Percentiles rank a stretch among this genome's conserved stretches.
Conservation (phyloP, 2,329 filamentous ascomycete species). For the Scytalidium lignicola region DNA sequence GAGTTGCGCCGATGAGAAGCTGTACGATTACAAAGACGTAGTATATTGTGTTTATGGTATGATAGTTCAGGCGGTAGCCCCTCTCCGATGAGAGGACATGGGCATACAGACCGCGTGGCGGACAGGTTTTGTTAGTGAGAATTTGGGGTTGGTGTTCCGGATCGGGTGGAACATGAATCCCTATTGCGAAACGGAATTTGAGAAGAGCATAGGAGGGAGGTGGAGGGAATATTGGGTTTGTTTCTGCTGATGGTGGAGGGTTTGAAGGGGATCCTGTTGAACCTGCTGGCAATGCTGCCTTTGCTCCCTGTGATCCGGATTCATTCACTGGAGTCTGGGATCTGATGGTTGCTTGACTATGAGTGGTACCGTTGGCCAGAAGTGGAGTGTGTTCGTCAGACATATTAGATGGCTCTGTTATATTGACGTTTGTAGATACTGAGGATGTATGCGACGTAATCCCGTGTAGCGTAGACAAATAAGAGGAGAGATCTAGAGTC, state of each 20-base stretch:
- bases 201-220: conserved; percentile 10
- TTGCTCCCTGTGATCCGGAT: not conserved
- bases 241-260: not conserved
- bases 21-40: conserved; percentile 40
- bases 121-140: conserved; percentile 8
- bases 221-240: not conserved
- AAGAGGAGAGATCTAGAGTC: no score
- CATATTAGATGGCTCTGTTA: no score
- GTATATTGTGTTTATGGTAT: conserved; percentile 31
- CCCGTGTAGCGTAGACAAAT: no score
- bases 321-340: not conserved
- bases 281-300: not conserved
- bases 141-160: conserved; percentile 13
- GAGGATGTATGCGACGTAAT: no score
- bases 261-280: no score
- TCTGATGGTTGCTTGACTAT: not conserved
- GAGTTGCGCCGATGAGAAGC: conserved; percentile 40
- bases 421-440: no score
- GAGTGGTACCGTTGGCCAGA: not conserved
- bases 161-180: conserved; percentile 12
- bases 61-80: conserved; percentile 29
- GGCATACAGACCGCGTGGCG: conserved; percentile 30
- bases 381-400: not conserved
- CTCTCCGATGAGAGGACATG: conserved; percentile 31
- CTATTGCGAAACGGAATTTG: conserved; percentile 19